These are phyloP conservation scores for Aspergillus sclerotiicarbonarius DNA, from an alignment of 495 filamentous ascomycete species.

Conservation along the genomic window DNA sequence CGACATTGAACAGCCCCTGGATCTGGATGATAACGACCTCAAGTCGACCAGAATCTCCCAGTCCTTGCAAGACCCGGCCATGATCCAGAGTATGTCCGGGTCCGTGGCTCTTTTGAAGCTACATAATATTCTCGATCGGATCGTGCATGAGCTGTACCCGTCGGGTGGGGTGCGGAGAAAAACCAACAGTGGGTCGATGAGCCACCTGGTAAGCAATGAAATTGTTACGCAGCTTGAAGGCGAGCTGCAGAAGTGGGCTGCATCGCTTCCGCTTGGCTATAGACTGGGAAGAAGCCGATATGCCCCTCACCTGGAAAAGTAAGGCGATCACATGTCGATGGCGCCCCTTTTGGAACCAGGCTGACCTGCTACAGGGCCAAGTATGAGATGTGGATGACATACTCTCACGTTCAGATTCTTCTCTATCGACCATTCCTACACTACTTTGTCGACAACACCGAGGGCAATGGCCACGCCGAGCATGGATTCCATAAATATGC, in stretches of 20 bases:
- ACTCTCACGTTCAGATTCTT: slow-evolving; percentile 9
- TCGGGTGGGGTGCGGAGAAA: not conserved
- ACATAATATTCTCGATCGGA: slow-evolving; percentile 6
- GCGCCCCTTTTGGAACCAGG: not conserved
- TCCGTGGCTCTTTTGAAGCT: slow-evolving; percentile 2
- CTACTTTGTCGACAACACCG: not conserved
- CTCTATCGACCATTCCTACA: slow-evolving; percentile 15
- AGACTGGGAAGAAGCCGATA: not conserved
- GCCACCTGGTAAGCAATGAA: slow-evolving; percentile 5
- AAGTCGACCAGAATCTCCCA: not conserved
- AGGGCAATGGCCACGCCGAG: not conserved
- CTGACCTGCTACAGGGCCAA: slow-evolving; percentile 9
- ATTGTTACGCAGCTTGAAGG: slow-evolving; percentile 3
- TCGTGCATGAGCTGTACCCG: slow-evolving; percentile 12
- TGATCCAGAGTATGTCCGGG: not conserved
- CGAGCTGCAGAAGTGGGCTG: slow-evolving; percentile 9
- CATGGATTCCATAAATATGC: slow-evolving; percentile 13
- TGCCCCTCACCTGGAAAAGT: slow-evolving; percentile 1
- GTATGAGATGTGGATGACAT: slow-evolving; percentile 13
- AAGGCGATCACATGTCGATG: not conserved
- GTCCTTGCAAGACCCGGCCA: not conserved
- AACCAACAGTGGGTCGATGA: not conserved
- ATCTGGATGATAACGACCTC: not conserved
- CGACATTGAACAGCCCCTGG: slow-evolving; percentile 5
- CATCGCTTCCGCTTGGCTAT: not conserved